Conservation (phyloP, 257 asterid genomes). For the Capsicum rhomboideum region DNA sequence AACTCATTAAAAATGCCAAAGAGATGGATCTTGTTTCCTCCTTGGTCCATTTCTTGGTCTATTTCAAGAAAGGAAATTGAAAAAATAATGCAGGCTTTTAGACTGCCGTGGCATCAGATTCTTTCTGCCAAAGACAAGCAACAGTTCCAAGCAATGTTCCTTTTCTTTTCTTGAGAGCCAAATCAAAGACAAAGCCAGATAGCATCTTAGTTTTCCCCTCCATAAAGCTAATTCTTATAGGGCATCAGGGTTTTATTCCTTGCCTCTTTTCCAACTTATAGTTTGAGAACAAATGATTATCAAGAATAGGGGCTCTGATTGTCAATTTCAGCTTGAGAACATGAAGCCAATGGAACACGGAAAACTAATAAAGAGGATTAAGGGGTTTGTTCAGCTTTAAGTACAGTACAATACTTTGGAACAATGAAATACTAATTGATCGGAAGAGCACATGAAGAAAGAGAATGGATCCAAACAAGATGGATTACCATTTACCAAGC, state of each 20-base stretch:
- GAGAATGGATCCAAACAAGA: neutral
- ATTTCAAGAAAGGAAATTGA: neutral
- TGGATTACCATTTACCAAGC: neutral
- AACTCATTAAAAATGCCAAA: neutral
- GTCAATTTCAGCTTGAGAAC: neutral
- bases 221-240: neutral
- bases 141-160: conserved; percentile 6
- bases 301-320: neutral
- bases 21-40: neutral
- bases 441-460: neutral
- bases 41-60: neutral
- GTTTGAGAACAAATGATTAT: neutral
- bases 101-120: neutral
- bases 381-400: neutral
- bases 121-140: neutral
- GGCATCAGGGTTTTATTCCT: neutral
- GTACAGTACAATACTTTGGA: neutral
- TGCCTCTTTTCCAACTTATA: neutral
- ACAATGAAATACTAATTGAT: neutral
- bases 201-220: neutral
- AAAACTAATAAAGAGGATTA: neutral
- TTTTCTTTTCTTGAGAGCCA: neutral
- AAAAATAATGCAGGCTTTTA: neutral
- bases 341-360: neutral
- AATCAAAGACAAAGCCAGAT: neutral